Percentiles rank a stretch among this genome's conserved stretches.
Conservation (phyloP, 1,284 basidiomycete species). For the Ustilago curta region DNA sequence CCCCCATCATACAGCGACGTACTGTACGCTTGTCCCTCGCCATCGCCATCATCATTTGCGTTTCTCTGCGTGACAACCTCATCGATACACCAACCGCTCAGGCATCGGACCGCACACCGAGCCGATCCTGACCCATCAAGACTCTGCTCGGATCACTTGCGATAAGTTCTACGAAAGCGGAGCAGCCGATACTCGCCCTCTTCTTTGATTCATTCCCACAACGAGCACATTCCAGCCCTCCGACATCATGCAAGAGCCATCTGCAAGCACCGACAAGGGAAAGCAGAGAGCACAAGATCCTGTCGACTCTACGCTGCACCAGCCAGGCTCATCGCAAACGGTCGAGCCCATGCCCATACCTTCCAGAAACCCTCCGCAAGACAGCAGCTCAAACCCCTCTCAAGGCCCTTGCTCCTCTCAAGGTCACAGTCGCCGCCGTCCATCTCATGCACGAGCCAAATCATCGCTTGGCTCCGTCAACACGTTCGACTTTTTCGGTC, state of each 20-base stretch:
- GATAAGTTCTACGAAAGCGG: not conserved
- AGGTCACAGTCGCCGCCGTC: constrained; percentile 12
- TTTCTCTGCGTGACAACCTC: no score
- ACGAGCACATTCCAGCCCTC: not conserved
- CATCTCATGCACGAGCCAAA: constrained; percentile 32
- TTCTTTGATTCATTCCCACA: not conserved
- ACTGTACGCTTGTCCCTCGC: no score
- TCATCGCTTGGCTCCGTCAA: constrained; percentile 44
- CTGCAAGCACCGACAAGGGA: constrained; percentile 22
- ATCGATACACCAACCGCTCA: no score
- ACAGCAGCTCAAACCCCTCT: not conserved
- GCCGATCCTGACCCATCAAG: no score
- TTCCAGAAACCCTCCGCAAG: not conserved
- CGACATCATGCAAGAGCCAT: constrained; percentile 4
- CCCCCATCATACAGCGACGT: no score
- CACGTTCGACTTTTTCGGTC: constrained; percentile 47
- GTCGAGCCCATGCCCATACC: constrained; percentile 24
- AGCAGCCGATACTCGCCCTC: not conserved
- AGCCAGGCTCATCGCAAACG: constrained; percentile 9
- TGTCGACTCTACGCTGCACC: not conserved
- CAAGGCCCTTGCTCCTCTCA: constrained; percentile 7
- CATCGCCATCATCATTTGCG: no score
- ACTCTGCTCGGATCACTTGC: not conserved
- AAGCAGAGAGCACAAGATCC: constrained; percentile 25
- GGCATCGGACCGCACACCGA: no score